These are phyloP conservation scores for Pythium myriotylum DNA, from an alignment of 352 stramenopile species.

Conservation along the genomic window DNA sequence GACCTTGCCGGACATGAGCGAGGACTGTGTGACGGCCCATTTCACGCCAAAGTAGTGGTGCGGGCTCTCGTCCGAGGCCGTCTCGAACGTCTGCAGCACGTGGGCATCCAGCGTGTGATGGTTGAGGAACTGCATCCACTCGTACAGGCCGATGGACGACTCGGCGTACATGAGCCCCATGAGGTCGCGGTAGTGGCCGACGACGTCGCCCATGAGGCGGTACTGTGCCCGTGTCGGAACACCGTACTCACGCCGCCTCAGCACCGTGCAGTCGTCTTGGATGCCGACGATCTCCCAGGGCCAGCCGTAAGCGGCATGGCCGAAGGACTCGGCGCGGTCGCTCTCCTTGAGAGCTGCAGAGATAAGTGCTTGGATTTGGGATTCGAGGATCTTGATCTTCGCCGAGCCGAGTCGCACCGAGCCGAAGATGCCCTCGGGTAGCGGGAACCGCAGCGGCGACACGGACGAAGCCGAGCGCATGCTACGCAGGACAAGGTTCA, in stretches of 20 bases:
- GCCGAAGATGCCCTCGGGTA: constrained; percentile 1
- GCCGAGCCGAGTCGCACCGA: not conserved
- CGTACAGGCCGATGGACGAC: constrained; percentile 61
- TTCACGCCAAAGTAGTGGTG: constrained; percentile 82
- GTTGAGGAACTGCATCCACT: constrained; percentile 72
- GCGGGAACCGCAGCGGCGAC: constrained; percentile 4
- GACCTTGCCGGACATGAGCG: constrained; percentile 58
- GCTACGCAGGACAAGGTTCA: not conserved
- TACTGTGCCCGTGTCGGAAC: constrained; percentile 17
- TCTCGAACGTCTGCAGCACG: constrained; percentile 77
- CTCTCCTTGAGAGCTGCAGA: constrained; percentile 8
- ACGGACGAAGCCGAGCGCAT: constrained; percentile 5
- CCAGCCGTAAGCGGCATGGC: constrained; percentile 3
- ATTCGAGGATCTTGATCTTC: constrained; percentile 6
- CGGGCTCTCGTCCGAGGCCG: constrained; percentile 29
- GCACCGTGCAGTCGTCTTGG: constrained; percentile 10
- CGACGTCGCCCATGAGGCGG: constrained; percentile 63
- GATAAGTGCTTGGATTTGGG: constrained; percentile 9
- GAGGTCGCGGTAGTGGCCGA: constrained; percentile 62
- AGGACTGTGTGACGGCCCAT: constrained; percentile 69
- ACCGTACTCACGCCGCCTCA: constrained; percentile 4
- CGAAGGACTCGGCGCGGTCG: constrained; percentile 16
- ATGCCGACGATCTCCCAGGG: constrained; percentile 17
- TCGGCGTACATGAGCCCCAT: constrained; percentile 73
- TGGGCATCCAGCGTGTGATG: constrained; percentile 64